Evolutionary conservation across 805 yeast species (phyloP), one percentile per base, ranked within the genome.

Genomic region (Kodamaea lidongshanica): DNA sequence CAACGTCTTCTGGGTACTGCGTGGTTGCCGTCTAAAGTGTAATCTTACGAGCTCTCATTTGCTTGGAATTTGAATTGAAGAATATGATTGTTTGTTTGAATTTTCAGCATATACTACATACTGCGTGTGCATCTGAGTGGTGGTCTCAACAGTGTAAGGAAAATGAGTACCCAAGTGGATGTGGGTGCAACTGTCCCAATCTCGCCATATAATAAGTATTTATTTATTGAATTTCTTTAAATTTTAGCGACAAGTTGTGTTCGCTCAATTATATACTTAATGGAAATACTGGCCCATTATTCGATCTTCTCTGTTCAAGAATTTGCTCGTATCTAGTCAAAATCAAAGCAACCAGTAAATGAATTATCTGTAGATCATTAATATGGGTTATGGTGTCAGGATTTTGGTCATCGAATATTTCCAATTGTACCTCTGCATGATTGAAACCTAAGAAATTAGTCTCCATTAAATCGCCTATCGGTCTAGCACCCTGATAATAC

Each of bases 31-130:
- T n/a, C n/a, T n/a, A n/a, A n/a, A n/a, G n/a, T n/a, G n/a, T n/a
- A n/a, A n/a, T n/a, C n/a, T n/a, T n/a, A n/a, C n/a, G n/a, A n/a
- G n/a, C n/a, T n/a, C n/a, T n/a, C n/a, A n/a, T n/a, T n/a, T n/a
- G n/a, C n/a, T n/a, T n/a, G n/a, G n/a, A n/a, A n/a, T n/a, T 72
- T 17, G 77, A 81, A 1, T 58, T 63, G 2, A 77, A 78, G 38
- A 59, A 80, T 39, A 64, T 80, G 17, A 75, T 78, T 17, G 69
- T 74, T 0, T 88, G 97, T 48, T 67, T 72, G 5, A 61, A 61
- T 16, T 88, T 96, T 55, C 79, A 76, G 33, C 96, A 89, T 54
- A 63, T 83, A 3, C 46, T 82, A 41, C 97, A 88, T 50, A 70
- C 84, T 3, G 61, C 62, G 13, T 88, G 97, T 59, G 92, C 94